These are phyloP conservation scores for Pochonia chlamydosporia DNA, from an alignment of 2,329 filamentous ascomycete genomes.

Conservation along the genomic window DNA sequence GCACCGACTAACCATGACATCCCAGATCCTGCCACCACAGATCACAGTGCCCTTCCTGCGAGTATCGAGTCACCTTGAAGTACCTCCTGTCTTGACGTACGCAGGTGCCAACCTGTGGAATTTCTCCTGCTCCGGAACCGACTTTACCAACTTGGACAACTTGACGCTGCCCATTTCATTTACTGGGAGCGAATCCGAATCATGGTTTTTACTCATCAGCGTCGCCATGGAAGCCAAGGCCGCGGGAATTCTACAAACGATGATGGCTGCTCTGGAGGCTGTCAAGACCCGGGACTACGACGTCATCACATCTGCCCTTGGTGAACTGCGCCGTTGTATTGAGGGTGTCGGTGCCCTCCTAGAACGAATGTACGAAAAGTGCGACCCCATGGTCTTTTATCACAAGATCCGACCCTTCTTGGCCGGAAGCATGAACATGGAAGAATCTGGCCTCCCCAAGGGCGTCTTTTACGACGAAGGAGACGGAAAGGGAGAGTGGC, in stretches of 20 bases:
- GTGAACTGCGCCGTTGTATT: constrained; percentile 60
- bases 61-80: constrained; percentile 66
- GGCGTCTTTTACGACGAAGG: constrained; percentile 83
- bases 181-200: constrained; percentile 82
- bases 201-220: constrained; percentile 90
- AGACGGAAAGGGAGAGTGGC: constrained; percentile 59
- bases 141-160: constrained; percentile 61
- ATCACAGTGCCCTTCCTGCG: constrained; percentile 72
- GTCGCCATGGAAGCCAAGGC: constrained; percentile 84
- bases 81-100: constrained; percentile 88
- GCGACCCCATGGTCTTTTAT: constrained; percentile 84
- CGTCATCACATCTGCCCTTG: constrained; percentile 57
- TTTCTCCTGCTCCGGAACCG: constrained; percentile 52
- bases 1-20: background rate
- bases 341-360: constrained; percentile 63
- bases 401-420: constrained; percentile 82
- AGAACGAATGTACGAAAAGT: constrained; percentile 82
- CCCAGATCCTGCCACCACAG: constrained; percentile 61
- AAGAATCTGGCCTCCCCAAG: constrained; percentile 69
- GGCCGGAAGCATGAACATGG: constrained; percentile 91
- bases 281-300: constrained; percentile 54
- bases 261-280: constrained; percentile 71
- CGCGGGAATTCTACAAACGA: constrained; percentile 66
- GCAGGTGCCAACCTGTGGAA: constrained; percentile 88
- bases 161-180: constrained; percentile 73